phyloP scores from a whole-genome alignment of 1,284 basidiomycete genomes.

The Puccinia coronata region DNA sequence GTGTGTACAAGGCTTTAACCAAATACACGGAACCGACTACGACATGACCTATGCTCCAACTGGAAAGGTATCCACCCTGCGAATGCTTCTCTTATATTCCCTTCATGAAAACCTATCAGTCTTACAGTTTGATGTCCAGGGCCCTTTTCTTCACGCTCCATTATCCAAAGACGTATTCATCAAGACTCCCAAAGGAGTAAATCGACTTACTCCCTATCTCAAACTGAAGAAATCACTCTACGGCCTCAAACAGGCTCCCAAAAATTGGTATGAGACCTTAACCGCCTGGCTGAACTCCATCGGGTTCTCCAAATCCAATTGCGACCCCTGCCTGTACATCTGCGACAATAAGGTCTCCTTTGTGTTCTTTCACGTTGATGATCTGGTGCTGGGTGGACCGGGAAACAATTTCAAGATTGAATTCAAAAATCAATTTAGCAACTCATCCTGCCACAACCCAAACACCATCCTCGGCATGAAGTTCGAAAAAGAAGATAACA shows the following conservation, averaged over 20 bases:
- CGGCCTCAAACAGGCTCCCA: too few relatives aligned
- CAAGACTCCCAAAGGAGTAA: too few relatives aligned
- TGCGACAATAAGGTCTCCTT: not conserved
- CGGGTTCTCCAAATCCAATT: not conserved
- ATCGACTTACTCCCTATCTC: not conserved
- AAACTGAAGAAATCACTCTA: not conserved
- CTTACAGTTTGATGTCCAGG: not conserved
- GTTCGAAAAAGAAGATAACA: too few relatives aligned
- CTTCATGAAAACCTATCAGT: not conserved
- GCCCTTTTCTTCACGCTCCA: not conserved
- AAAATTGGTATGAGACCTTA: not conserved
- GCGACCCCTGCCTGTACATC: not conserved
- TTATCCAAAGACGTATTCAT: not conserved
- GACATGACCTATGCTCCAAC: not conserved
- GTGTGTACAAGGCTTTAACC: slow-evolving; percentile 8
- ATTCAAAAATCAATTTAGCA: not conserved
- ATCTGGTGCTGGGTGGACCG: not conserved
- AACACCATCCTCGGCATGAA: too few relatives aligned
- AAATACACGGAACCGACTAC: not conserved
- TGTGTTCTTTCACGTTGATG: not conserved
- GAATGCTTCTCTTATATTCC: too few relatives aligned
- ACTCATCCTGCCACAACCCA: too few relatives aligned
- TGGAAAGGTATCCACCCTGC: not conserved
- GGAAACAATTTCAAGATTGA: too few relatives aligned
- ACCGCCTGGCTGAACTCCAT: not conserved